Evolutionary conservation across 495 filamentous ascomycete species (phyloP), one percentile per base, ranked within the genome.

Genomic region (Neurospora sp.): DNA sequence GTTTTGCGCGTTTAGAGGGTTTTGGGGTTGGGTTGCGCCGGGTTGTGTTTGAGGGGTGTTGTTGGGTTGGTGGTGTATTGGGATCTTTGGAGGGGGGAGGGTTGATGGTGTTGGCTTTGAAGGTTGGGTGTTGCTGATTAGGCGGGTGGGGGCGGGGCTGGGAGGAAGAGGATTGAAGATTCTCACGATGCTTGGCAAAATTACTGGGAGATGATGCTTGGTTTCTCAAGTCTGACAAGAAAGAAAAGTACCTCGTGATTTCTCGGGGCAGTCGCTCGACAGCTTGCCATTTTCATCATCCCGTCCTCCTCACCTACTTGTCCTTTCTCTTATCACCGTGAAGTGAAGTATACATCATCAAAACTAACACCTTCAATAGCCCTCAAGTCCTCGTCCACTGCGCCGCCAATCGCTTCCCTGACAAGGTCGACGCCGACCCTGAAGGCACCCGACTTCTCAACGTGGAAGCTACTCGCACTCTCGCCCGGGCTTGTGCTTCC

Each of bases 361-460:
- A 65, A 10, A 2, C 53, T 65, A 17, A 65, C 53, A 17, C 3
- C 12, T 17, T 65, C 53, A 61, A 2, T 8, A 65, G 53, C 53
- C 53, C 53, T 35, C 53, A 65, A 65, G 53, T 65, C 53, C 53
- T 65, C 3, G 14, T 65, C 7, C 53, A 65, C 31, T 65, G 93
- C 81, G 94, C 94, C 40, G 94, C 94, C n/a, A 94, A 97, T 74
- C 90, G 93, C 74, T 96, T 89, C 75, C 94, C 94, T 3, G 94
- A 98, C 75, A 89, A 90, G 76, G 94, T 92, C 79, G 91, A 93
- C 73, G 84, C 88, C 68, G 89, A 97, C 76, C 94, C 94, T 31
- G 88, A 90, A 48, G 90, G 90, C 73, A 92, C 93, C 0, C 88
- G 89, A 72, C 86, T 83, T 41, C 82, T 97, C 74, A 98, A 98